Percentiles rank a stretch among this genome's conserved stretches.
Conservation (phyloP, 2,329 filamentous ascomycete genomes). For the Gyromitra esculenta region DNA sequence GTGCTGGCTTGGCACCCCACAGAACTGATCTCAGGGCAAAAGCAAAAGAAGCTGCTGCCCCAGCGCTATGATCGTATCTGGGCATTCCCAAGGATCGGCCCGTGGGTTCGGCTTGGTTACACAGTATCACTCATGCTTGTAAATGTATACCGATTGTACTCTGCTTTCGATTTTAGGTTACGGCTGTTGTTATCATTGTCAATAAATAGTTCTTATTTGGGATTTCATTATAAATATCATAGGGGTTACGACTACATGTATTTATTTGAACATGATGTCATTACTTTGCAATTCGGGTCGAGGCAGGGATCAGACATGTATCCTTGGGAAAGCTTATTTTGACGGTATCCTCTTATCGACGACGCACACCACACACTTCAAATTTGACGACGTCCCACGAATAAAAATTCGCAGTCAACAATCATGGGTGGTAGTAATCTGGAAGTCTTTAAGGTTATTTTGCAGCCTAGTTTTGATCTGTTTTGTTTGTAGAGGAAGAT, state of each 20-base stretch:
- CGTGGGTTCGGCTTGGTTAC: not conserved
- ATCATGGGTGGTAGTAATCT: conserved; percentile 84
- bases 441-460: conserved; percentile 86
- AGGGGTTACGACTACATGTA: not conserved
- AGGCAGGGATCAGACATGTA: conserved; percentile 23
- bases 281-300: not conserved
- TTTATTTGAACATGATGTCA: conserved; percentile 27
- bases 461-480: not conserved
- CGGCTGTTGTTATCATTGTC: not conserved
- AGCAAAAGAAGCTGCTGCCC: not conserved
- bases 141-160: not conserved
- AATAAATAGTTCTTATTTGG: not conserved
- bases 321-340: conserved; percentile 41
- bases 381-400: not conserved
- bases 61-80: not conserved
- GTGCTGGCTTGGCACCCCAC: not conserved
- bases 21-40: not conserved
- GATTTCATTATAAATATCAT: not conserved
- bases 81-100: not conserved
- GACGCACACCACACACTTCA: conserved; percentile 18
- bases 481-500: not conserved
- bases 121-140: not conserved
- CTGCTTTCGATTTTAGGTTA: not conserved
- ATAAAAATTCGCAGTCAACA: conserved; percentile 57
- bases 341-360: conserved; percentile 15